Conservation (phyloP, 1,284 basidiomycete genomes). For the Singerocomus inundabilis region DNA sequence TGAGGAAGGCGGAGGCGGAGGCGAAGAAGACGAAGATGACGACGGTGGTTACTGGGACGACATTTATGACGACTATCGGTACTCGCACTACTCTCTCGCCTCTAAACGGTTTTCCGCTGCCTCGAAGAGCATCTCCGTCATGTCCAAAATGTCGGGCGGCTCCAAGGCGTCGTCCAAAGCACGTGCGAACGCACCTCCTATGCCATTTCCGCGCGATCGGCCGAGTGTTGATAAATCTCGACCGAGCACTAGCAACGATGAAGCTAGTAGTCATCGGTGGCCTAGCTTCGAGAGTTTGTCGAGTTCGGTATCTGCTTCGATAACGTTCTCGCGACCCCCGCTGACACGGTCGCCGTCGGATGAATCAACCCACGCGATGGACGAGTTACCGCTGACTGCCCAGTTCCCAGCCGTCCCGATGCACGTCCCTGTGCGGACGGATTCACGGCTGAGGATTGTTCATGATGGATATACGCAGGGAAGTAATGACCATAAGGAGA, state of each 20-base stretch:
- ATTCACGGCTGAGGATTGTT: constrained; percentile 31
- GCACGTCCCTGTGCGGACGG: constrained; percentile 32
- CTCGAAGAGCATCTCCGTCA: constrained; percentile 26
- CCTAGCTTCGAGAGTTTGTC: constrained; percentile 29
- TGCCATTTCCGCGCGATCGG: constrained; percentile 26
- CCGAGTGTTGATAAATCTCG: constrained; percentile 17
- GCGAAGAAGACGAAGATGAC: constrained; percentile 24
- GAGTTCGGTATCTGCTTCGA: constrained; percentile 15
- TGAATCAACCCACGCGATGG: constrained; percentile 22
- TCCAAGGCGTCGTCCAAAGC: constrained; percentile 30
- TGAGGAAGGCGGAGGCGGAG: constrained; percentile 7
- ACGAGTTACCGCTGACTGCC: constrained; percentile 24
- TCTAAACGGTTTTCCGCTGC: constrained; percentile 37
- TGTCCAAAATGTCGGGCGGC: constrained; percentile 25
- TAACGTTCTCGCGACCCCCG: constrained; percentile 17
- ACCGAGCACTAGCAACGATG: constrained; percentile 24
- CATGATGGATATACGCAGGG: constrained; percentile 24
- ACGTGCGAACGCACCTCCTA: constrained; percentile 22
- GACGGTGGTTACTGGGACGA: constrained; percentile 62
- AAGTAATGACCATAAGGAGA: constrained; percentile 17
- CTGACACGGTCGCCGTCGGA: constrained; percentile 24
- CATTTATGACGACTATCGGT: constrained; percentile 75
- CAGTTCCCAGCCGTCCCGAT: constrained; percentile 34
- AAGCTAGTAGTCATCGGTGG: constrained; percentile 11
- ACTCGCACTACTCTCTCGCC: constrained; percentile 59